A percentile compares a stretch with the other conserved stretches of the same genome.
Conservation (phyloP, 495 filamentous ascomycete species). For the Penicillium antarcticum region DNA sequence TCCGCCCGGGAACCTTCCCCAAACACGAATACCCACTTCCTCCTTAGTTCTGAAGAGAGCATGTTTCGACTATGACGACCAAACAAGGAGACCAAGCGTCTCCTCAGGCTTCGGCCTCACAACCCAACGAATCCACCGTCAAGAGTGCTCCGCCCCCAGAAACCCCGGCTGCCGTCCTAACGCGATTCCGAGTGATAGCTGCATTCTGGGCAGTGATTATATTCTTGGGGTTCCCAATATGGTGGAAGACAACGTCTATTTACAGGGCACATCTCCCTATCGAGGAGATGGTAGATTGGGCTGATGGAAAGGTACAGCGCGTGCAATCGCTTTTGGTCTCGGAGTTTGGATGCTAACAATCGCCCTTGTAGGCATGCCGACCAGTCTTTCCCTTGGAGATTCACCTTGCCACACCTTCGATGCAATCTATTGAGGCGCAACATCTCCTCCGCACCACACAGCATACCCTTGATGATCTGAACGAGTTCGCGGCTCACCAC, state of each 20-base stretch:
- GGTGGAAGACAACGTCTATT: slow-evolving; percentile 95
- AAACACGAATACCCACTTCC: slow-evolving; percentile 4
- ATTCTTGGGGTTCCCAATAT: slow-evolving; percentile 85
- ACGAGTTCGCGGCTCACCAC: slow-evolving; percentile 90
- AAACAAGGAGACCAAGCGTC: slow-evolving; percentile 38
- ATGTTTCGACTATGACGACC: slow-evolving; percentile 40
- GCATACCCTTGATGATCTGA: slow-evolving; percentile 84
- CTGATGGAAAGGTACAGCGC: slow-evolving; percentile 74
- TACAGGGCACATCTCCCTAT: slow-evolving; percentile 84
- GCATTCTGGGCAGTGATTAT: slow-evolving; percentile 91
- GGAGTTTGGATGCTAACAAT: slow-evolving; percentile 13
- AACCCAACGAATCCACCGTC: slow-evolving; percentile 19
- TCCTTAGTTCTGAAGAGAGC: slow-evolving; percentile 17
- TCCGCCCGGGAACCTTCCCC: slow-evolving; percentile 19
- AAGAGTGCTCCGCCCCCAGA: slow-evolving; percentile 67
- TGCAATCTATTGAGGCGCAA: slow-evolving; percentile 67
- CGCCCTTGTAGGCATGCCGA: slow-evolving; percentile 64
- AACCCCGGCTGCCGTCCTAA: slow-evolving; percentile 60
- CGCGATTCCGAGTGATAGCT: slow-evolving; percentile 69
- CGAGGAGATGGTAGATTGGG: slow-evolving; percentile 86
- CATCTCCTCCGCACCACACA: slow-evolving; percentile 80
- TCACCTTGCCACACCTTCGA: slow-evolving; percentile 64
- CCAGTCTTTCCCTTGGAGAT: slow-evolving; percentile 87
- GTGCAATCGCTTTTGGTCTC: neutral
- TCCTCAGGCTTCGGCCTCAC: slow-evolving; percentile 20